Conservation (phyloP, 495 filamentous ascomycete species). For the Aspergillus diversus region DNA sequence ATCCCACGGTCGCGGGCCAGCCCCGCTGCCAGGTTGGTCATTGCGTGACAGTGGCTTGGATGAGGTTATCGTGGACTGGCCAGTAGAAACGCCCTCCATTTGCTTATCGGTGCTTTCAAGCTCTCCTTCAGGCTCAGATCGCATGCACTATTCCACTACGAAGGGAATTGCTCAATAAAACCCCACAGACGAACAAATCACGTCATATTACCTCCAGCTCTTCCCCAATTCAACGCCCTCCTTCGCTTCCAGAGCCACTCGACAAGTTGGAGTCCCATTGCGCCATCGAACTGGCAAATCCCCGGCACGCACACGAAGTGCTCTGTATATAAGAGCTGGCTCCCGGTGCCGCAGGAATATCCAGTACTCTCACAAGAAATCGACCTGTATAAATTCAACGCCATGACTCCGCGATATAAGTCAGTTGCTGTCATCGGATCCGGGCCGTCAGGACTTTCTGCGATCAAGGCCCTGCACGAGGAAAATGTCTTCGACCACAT, state of each 20-base stretch:
- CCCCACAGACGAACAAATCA: neutral
- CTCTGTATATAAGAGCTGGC: neutral
- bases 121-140: neutral
- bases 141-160: neutral
- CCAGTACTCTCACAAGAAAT: neutral
- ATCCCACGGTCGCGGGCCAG: neutral
- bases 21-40: neutral
- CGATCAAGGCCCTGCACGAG: constrained; percentile 54
- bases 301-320: neutral
- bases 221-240: neutral
- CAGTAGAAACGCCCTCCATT: neutral
- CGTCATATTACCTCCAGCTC: neutral
- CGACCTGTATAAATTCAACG: neutral
- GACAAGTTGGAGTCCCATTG: neutral
- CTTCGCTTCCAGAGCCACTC: neutral
- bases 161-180: neutral
- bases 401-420: constrained; percentile 30
- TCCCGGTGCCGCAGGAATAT: neutral
- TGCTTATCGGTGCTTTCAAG: neutral
- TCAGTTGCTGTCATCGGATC: constrained; percentile 55
- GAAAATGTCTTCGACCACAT: constrained; percentile 54
- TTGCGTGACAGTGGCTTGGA: neutral
- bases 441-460: constrained; percentile 55
- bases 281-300: neutral
- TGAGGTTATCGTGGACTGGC: neutral